These are phyloP conservation scores for Silene coronaria DNA, from an alignment of 179 eudicot species.

Conservation along the genomic window DNA sequence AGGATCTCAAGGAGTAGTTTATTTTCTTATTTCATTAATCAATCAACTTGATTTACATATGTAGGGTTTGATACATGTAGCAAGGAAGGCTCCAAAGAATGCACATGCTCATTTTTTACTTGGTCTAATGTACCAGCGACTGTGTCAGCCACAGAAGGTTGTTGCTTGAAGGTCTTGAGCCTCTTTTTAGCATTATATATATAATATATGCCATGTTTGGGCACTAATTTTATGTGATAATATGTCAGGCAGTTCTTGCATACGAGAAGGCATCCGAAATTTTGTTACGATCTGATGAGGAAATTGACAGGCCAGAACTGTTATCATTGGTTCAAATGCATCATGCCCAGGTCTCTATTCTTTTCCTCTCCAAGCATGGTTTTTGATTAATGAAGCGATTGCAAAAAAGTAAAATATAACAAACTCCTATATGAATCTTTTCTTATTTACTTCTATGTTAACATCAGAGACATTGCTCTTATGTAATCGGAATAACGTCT, in stretches of 20 bases:
- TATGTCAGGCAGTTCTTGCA: constrained; percentile 56
- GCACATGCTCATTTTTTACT: constrained; percentile 91
- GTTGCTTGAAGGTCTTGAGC: constrained; percentile 17
- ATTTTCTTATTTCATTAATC: background rate
- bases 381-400: background rate
- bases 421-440: background rate
- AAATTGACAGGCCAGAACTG: constrained; percentile 81
- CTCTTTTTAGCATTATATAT: constrained; percentile 5
- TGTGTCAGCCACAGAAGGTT: constrained; percentile 94
- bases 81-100: constrained; percentile 93
- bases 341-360: constrained; percentile 79
- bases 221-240: constrained; percentile 4
- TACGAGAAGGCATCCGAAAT: constrained; percentile 91
- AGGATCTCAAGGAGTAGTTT: background rate
- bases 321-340: constrained; percentile 87
- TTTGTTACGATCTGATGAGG: constrained; percentile 80
- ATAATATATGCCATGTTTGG: constrained; percentile 17
- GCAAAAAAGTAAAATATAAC: background rate
- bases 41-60: constrained; percentile 5
- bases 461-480: background rate
- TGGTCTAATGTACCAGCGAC: constrained; percentile 89
- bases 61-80: constrained; percentile 86
- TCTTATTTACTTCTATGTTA: background rate
- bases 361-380: background rate
- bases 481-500: constrained; percentile 12